Percentiles rank a stretch among this genome's conserved stretches.
Conservation (phyloP, 2,329 filamentous ascomycete genomes). For the Metarhizium guizhouense region DNA sequence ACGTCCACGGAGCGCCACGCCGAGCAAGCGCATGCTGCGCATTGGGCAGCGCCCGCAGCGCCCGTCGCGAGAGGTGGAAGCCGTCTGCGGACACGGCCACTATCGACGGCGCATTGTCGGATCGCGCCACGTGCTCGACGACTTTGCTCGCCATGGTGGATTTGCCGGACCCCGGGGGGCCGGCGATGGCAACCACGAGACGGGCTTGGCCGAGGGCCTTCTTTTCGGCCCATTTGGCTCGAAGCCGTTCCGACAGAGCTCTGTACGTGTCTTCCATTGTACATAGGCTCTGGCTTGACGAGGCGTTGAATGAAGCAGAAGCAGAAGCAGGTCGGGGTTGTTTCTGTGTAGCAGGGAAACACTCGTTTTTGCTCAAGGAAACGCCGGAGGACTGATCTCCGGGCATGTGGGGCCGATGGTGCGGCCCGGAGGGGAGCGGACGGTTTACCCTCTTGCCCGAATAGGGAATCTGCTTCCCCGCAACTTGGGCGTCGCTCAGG, state of each 20-base stretch:
- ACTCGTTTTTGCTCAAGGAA: neutral
- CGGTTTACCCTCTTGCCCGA: constrained; percentile 8
- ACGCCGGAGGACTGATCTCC: constrained; percentile 2
- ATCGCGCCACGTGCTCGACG: constrained; percentile 7
- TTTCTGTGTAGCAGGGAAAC: no score
- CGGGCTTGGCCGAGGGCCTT: constrained; percentile 5
- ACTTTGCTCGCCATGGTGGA: constrained; percentile 12
- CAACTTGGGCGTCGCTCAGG: neutral
- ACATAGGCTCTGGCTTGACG: no score
- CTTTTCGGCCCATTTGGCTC: constrained; percentile 13
- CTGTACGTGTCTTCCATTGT: constrained; percentile 16
- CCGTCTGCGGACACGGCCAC: constrained; percentile 15
- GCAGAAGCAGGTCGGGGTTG: no score
- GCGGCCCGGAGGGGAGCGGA: neutral
- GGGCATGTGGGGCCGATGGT: neutral
- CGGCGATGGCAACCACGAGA: constrained; percentile 13
- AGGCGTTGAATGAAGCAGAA: no score
- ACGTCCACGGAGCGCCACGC: no score
- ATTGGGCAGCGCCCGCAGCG: no score
- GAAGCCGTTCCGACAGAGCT: constrained; percentile 13
- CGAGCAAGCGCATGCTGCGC: no score
- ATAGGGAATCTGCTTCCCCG: neutral
- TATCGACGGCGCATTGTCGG: constrained; percentile 9
- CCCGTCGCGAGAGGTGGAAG: no score
- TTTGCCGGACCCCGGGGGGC: constrained; percentile 14